Conservation (phyloP, 2,329 filamentous ascomycete genomes). For the Sporothrix protearum region DNA sequence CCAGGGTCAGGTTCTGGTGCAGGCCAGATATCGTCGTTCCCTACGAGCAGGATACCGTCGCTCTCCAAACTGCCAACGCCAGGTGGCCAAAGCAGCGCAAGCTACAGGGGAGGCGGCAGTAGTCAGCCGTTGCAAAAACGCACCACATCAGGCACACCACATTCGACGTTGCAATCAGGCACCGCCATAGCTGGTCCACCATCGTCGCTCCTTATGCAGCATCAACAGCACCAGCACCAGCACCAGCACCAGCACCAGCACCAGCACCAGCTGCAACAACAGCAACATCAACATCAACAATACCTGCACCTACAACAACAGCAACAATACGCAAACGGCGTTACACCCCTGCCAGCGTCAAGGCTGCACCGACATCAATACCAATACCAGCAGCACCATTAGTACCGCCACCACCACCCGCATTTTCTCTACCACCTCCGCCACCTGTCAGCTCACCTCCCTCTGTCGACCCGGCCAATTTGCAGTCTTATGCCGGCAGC, state of each 20-base stretch:
- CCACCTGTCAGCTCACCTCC: not conserved
- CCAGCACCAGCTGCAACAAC: not conserved
- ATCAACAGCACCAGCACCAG: not conserved
- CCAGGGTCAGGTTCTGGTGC: not conserved
- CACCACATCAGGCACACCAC: not conserved
- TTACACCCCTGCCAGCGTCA: not conserved
- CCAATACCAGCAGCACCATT: not conserved
- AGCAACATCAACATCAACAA: not conserved
- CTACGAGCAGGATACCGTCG: conserved; percentile 1
- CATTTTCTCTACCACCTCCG: conserved; percentile 7
- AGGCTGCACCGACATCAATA: not conserved
- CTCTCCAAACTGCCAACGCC: conserved; percentile 13
- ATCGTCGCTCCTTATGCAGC: not conserved
- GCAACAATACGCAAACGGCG: not conserved
- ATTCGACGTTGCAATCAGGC: not conserved
- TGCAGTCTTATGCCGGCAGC: not conserved
- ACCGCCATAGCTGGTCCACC: not conserved
- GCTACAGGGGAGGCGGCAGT: conserved; percentile 3
- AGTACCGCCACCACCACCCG: conserved; percentile 1
- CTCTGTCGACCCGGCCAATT: not conserved
- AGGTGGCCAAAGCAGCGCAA: not conserved
- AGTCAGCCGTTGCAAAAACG: conserved; percentile 1
- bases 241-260: not conserved
- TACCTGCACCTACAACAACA: not conserved
- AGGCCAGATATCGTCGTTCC: not conserved